Evolutionary conservation across 345 rosid species (phyloP), one percentile per base, ranked within the genome.

Genomic region (Geranium brycei): DNA sequence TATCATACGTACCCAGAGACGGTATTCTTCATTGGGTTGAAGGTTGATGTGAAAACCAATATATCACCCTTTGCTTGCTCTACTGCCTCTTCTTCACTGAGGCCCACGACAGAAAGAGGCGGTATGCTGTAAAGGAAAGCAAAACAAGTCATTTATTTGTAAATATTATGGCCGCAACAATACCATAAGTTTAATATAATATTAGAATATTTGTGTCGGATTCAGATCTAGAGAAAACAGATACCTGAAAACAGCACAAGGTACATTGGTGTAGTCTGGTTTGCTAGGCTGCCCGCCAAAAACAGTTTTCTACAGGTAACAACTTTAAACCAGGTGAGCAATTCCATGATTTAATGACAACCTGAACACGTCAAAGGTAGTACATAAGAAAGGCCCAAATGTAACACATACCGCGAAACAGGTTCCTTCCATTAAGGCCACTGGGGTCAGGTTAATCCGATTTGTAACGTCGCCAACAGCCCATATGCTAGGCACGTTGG

Each of bases 381-480:
- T 47, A 11, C 14, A 75, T 62, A 62, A 67, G 18, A 12, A 38
- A 64, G 59, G 69, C 19, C 57, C 53, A 55, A 35, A 47, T 61
- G 68, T 64, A 80, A 59, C 23, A 78, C 87, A 10, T 62, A 95
- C 99, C 35, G 97, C 96, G 78, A 95, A 91, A 72, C 80, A 85
- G 1, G 89, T 84, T 69, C 88, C 99, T 73, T 91, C 99, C 99
- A 95, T 84, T 72, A 95, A 85, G 38, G 99, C 99, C 65, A 95
- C 97, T 32, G 99, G 99, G 64, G 99, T 95, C 61, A 95, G 92
- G 81, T 95, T 95, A 74, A 91, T 85, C 61, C 99, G 78, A 79
- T 95, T 88, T 71, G 99, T 95, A 55, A 85, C 97, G 80, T 95
- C 99, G 66, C 97, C 99, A 62, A 91, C 77, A 59, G 97, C 99